These are phyloP conservation scores for Erodium moschatum DNA, from an alignment of 441 rosid genomes.

Conservation along the genomic window DNA sequence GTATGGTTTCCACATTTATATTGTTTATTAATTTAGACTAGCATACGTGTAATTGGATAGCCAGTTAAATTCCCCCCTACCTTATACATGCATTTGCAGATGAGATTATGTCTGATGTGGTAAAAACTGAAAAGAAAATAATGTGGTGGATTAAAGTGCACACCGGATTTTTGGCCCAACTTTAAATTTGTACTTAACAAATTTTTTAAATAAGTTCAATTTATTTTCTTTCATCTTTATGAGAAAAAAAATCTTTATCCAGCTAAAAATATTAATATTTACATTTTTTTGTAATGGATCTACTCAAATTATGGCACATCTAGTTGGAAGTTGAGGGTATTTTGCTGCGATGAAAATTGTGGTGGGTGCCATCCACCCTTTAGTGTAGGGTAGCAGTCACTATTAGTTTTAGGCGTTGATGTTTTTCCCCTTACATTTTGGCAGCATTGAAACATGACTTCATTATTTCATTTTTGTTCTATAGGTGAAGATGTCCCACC, in stretches of 20 bases:
- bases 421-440: constrained; percentile 1
- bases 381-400: not conserved
- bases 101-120: not conserved
- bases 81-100: not conserved
- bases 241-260: no score
- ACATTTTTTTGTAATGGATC: no score
- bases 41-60: not conserved
- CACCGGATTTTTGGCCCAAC: not conserved
- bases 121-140: not conserved
- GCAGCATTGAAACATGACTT: not conserved
- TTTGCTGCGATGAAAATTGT: no score
- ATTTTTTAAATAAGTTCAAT: no score
- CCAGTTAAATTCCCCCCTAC: not conserved
- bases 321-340: no score
- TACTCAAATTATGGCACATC: no score
- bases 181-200: no score
- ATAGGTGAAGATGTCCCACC: constrained; percentile 97
- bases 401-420: not conserved
- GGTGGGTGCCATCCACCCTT: no score
- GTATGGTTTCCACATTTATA: not conserved
- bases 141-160: not conserved
- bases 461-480: constrained; percentile 17
- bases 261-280: no score
- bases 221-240: no score
- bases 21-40: not conserved